These are phyloP conservation scores for Rhizophora apiculata DNA, from an alignment of 345 rosid species.

Conservation along the genomic window DNA sequence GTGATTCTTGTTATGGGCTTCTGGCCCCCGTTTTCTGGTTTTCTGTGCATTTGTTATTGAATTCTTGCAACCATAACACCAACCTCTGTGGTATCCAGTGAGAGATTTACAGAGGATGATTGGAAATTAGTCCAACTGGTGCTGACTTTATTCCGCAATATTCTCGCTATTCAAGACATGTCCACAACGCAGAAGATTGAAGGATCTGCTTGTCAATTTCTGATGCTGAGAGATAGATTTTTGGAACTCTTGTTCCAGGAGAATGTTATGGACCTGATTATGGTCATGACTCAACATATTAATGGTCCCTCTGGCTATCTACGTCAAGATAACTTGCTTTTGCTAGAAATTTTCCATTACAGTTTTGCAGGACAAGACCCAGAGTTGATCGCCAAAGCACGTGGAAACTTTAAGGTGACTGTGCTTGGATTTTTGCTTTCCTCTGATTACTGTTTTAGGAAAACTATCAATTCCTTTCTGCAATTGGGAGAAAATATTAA, in stretches of 20 bases:
- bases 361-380: constrained; percentile 76
- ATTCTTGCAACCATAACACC: not conserved
- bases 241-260: constrained; percentile 71
- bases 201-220: constrained; percentile 53
- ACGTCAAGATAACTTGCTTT: constrained; percentile 77
- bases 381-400: constrained; percentile 56
- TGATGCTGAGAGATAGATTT: constrained; percentile 78
- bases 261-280: constrained; percentile 72
- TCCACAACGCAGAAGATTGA: constrained; percentile 64
- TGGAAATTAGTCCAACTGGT: constrained; percentile 96
- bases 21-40: not conserved
- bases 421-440: constrained; percentile 9
- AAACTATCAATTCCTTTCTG: not conserved
- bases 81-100: constrained; percentile 35
- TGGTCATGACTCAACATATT: constrained; percentile 65
- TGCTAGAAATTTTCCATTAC: constrained; percentile 71
- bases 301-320: constrained; percentile 49
- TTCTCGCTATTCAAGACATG: constrained; percentile 83
- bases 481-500: not conserved
- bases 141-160: constrained; percentile 73
- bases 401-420: constrained; percentile 40
- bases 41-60: not conserved
- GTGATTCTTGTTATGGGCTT: not conserved
- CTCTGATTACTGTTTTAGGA: not conserved
- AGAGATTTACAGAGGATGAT: constrained; percentile 78